Conservation (phyloP, 1,139 yeast genomes). For the Yamadazyma atmosphaerica region DNA sequence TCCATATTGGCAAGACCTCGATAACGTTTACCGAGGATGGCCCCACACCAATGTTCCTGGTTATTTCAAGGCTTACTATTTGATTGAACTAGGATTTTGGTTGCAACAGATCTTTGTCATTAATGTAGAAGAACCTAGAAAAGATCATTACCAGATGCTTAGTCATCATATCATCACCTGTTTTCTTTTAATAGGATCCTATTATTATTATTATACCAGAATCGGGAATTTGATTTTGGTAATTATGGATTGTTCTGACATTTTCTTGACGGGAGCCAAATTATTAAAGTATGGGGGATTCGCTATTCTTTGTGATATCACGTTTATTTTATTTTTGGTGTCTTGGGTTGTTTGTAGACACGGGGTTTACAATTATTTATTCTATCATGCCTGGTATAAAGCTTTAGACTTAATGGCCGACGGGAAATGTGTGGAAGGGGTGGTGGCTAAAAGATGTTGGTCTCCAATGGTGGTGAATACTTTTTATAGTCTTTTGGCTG, state of each 20-base stretch:
- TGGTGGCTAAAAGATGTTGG: conserved; percentile 52
- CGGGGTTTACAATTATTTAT: conserved; percentile 67
- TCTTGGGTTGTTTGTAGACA: conserved; percentile 77
- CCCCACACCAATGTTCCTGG: conserved; percentile 60
- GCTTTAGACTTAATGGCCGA: conserved; percentile 38
- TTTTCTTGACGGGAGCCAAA: conserved; percentile 70
- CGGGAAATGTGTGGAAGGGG: conserved; percentile 35
- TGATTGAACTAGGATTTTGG: conserved; percentile 76
- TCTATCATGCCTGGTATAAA: conserved; percentile 50
- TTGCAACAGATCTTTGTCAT: conserved; percentile 75
- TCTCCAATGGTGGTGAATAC: conserved; percentile 48
- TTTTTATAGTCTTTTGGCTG: conserved; percentile 59
- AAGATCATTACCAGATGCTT: conserved; percentile 86
- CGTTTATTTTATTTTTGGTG: conserved; percentile 66
- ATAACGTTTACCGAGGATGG: conserved; percentile 69
- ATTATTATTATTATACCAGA: conserved; percentile 68
- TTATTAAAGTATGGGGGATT: conserved; percentile 72
- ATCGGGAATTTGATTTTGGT: conserved; percentile 78
- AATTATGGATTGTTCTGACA: conserved; percentile 84
- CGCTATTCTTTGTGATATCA: conserved; percentile 58
- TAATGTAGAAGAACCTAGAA: conserved; percentile 74
- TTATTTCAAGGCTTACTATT: conserved; percentile 67
- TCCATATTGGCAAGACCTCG: conserved; percentile 59
- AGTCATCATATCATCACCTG: conserved; percentile 84
- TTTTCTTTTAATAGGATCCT: conserved; percentile 67